Evolutionary conservation across 2,329 filamentous ascomycete genomes (phyloP).

Genomic region (Zymoseptoria tritici): DNA sequence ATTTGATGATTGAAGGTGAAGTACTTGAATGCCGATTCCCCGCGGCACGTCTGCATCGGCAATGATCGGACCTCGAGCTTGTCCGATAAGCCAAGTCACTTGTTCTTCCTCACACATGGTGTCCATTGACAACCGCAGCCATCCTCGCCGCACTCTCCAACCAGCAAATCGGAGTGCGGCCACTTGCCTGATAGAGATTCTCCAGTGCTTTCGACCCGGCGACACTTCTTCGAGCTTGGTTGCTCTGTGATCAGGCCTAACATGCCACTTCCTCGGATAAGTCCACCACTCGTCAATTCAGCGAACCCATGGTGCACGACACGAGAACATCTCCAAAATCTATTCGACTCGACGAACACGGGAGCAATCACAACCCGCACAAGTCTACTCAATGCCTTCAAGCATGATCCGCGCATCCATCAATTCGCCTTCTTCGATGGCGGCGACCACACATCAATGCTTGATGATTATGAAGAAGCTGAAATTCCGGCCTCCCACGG

Average conservation of each 20-base stretch:
- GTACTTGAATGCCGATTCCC: not conserved
- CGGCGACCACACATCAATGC: conserved; percentile 24
- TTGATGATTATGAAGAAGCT: conserved; percentile 10
- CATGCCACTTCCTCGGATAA: conserved; percentile 42
- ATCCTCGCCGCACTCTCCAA: no score
- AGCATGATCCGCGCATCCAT: conserved; percentile 53
- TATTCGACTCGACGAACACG: conserved; percentile 56
- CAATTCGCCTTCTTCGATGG: conserved; percentile 60
- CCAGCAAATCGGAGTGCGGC: no score
- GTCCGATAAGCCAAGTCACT: no score
- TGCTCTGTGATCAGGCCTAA: not conserved
- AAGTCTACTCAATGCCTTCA: conserved; percentile 56
- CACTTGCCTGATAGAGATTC: no score
- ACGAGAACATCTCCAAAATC: conserved; percentile 50
- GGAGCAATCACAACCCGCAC: conserved; percentile 72
- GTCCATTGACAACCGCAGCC: no score
- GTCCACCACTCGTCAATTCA: conserved; percentile 65
- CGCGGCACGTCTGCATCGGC: no score
- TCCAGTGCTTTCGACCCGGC: no score
- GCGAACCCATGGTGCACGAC: conserved; percentile 70
- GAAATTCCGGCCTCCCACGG: conserved; percentile 27
- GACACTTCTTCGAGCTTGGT: not conserved
- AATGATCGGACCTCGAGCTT: no score
- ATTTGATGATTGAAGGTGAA: no score
- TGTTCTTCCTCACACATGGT: no score